phyloP scores from a whole-genome alignment of 2,329 filamentous ascomycete genomes.

The Paecilomyces variotii region DNA sequence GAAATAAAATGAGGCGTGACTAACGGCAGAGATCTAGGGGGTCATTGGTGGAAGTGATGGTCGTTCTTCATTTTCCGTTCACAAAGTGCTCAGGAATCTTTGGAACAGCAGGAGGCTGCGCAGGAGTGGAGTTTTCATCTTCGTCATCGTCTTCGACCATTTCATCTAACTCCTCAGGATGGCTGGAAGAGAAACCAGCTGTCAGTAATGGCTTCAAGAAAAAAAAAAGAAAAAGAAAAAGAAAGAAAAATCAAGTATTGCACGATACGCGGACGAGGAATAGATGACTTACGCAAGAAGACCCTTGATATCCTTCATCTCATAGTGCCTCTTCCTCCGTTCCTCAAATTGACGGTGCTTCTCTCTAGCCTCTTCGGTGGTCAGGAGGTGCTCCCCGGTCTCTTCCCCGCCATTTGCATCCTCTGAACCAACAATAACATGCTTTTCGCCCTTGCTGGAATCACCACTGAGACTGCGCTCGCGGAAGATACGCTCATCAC shows the following conservation, averaged over 20 bases:
- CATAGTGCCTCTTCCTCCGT: conserved; percentile 92
- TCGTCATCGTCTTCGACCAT: conserved; percentile 47
- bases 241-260: neutral
- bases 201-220: conserved; percentile 4
- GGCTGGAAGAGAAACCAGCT: conserved; percentile 24
- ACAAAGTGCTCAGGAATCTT: conserved; percentile 23
- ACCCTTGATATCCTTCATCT: conserved; percentile 92
- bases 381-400: conserved; percentile 44
- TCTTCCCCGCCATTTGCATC: conserved; percentile 26
- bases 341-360: conserved; percentile 90
- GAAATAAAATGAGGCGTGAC: neutral
- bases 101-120: conserved; percentile 23
- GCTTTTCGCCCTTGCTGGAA: conserved; percentile 52
- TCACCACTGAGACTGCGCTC: conserved; percentile 34
- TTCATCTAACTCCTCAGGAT: conserved; percentile 60
- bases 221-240: neutral
- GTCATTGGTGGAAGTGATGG: neutral
- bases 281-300: conserved; percentile 59
- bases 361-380: conserved; percentile 65
- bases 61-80: conserved; percentile 7
- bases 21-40: neutral
- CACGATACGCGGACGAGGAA: neutral
- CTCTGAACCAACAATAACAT: conserved; percentile 65
- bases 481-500: conserved; percentile 39
- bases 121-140: conserved; percentile 10